phyloP scores from a whole-genome alignment of 2,329 filamentous ascomycete species.

The Alternaria brassicicola region DNA sequence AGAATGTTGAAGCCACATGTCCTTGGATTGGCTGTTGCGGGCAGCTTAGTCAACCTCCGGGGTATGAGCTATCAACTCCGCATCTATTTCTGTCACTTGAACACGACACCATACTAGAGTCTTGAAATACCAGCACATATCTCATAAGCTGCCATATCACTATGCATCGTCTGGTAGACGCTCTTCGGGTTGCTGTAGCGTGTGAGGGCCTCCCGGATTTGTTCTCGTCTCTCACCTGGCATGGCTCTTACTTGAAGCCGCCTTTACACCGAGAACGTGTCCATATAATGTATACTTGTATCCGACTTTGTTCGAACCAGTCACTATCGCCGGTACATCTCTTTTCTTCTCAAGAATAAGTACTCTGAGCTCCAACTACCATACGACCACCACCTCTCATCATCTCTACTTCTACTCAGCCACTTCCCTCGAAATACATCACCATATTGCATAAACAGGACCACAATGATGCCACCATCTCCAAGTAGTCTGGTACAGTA shows the following conservation, averaged over 20 bases:
- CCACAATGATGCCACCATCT: background rate
- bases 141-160: background rate
- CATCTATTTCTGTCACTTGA: background rate
- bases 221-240: slow-evolving; percentile 7
- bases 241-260: background rate
- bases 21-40: slow-evolving; percentile 29
- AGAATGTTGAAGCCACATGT: slow-evolving; percentile 42
- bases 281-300: background rate
- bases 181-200: background rate
- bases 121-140: background rate
- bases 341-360: background rate
- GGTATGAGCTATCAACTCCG: slow-evolving; percentile 17
- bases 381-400: background rate
- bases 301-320: background rate
- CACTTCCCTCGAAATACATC: background rate
- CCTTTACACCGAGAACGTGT: slow-evolving; percentile 6
- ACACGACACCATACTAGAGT: background rate
- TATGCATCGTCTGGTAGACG: background rate
- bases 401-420: background rate
- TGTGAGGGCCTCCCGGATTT: background rate
- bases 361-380: background rate
- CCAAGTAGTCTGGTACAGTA: slow-evolving; percentile 23
- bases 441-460: background rate
- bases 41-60: slow-evolving; percentile 31
- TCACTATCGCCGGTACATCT: background rate